These are phyloP conservation scores for Saccharomyces eubayanus DNA, from an alignment of 805 yeast genomes.

Conservation along the genomic window DNA sequence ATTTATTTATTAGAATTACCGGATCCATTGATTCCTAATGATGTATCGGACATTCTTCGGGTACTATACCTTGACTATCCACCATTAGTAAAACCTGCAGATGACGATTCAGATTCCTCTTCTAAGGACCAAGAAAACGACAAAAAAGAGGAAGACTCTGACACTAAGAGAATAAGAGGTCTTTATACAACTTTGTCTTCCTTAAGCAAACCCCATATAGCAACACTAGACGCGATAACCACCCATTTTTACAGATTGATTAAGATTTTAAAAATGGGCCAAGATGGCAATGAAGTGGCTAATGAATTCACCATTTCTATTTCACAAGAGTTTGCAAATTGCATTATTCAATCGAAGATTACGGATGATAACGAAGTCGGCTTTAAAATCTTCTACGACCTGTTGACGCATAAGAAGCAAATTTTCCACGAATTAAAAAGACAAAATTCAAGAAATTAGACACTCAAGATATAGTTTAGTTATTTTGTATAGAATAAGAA, in stretches of 20 bases:
- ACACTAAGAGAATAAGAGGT: slow-evolving; percentile 44
- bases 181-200: slow-evolving; percentile 58
- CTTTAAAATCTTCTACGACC: slow-evolving; percentile 49
- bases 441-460: slow-evolving; percentile 5
- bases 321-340: slow-evolving; percentile 57
- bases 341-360: slow-evolving; percentile 41
- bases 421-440: slow-evolving; percentile 58
- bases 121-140: slow-evolving; percentile 10
- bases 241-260: slow-evolving; percentile 66
- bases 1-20: slow-evolving; percentile 74
- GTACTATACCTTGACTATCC: slow-evolving; percentile 52
- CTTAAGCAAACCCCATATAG: slow-evolving; percentile 61
- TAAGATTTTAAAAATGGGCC: slow-evolving; percentile 41
- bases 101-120: slow-evolving; percentile 7
- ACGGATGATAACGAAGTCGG: slow-evolving; percentile 54
- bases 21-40: slow-evolving; percentile 59
- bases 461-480: neutral
- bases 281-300: slow-evolving; percentile 30
- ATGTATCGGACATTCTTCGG: slow-evolving; percentile 57
- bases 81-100: slow-evolving; percentile 14
- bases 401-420: slow-evolving; percentile 48
- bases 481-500: neutral
- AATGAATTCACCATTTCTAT: slow-evolving; percentile 38
- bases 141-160: slow-evolving; percentile 19
- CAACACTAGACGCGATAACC: slow-evolving; percentile 71